Percentiles rank a stretch among this genome's conserved stretches.
Evolutionary conservation across 2,329 filamentous ascomycete genomes (phyloP).

Genomic region (Aspergillus tamarii): DNA sequence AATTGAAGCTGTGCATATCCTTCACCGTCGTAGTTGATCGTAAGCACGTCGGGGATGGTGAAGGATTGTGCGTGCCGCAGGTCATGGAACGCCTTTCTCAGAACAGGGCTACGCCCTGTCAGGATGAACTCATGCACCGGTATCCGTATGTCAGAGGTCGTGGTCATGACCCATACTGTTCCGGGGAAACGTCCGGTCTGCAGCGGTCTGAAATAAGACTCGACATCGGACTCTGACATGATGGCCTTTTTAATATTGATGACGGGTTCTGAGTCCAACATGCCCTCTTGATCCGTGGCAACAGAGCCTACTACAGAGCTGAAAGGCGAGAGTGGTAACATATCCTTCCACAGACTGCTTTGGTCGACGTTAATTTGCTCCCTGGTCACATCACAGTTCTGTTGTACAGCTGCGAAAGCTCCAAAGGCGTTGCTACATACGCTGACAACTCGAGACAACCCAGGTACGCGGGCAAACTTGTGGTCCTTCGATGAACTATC

Average conservation of each 20-base stretch:
- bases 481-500: slow-evolving; percentile 79
- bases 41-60: slow-evolving; percentile 63
- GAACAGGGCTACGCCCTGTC: slow-evolving; percentile 69
- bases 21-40: slow-evolving; percentile 56
- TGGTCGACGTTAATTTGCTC: slow-evolving; percentile 69
- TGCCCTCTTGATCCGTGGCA: slow-evolving; percentile 44
- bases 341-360: slow-evolving; percentile 73
- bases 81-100: slow-evolving; percentile 65
- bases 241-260: slow-evolving; percentile 44
- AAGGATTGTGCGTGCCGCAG: slow-evolving; percentile 60
- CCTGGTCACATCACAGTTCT: slow-evolving; percentile 79
- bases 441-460: slow-evolving; percentile 79
- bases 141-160: slow-evolving; percentile 69
- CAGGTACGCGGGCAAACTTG: slow-evolving; percentile 90
- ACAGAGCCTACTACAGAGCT: slow-evolving; percentile 57
- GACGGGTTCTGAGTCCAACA: slow-evolving; percentile 21
- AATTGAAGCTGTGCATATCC: slow-evolving; percentile 66
- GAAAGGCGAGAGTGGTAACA: slow-evolving; percentile 72
- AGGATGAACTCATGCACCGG: slow-evolving; percentile 85
- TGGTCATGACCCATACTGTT: slow-evolving; percentile 54
- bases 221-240: slow-evolving; percentile 50
- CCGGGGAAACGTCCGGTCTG: slow-evolving; percentile 29
- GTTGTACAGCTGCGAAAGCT: slow-evolving; percentile 83
- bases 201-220: slow-evolving; percentile 41
- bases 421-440: slow-evolving; percentile 89